Evolutionary conservation across 1,284 basidiomycete genomes (phyloP), one percentile per base, ranked within the genome.

Genomic region (Trichosporon sp.): DNA sequence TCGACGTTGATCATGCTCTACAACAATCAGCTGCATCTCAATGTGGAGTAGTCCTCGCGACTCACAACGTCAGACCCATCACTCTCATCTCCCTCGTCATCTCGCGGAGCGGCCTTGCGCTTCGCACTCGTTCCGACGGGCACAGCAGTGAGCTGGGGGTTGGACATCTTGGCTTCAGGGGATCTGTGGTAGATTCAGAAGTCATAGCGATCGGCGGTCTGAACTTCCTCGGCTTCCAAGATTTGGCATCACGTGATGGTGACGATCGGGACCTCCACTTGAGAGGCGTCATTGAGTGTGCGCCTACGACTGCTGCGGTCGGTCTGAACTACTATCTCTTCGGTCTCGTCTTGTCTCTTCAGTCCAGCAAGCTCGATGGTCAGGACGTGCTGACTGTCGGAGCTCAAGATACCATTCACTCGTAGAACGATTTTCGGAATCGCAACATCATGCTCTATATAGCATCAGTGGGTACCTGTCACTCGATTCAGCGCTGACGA

Each of bases 1-100:
- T 91, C 88, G 71, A 96, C 89, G 78, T 95, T 86, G 75, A 90
- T 83, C 80, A 88, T 82, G 77, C 83, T 84, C 85, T 86, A 61
- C 29, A 4, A 11, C 40, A 9, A 59, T 60, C 52, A 58, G 57
- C n/a, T 21, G n/a, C 37, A 57, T 58, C n/a, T 32, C 8, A 14
- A 7, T 5, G 10, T 3, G 32, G 29, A 11, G 31, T 14, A 8
- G n/a, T 0, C 37, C 14, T 14, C 6, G 34, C 11, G 21, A 71
- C 76, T 58, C 62, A 79, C 77, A 3, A 76, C 75, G 65, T 79
- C 77, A 31, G 73, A 74, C 2, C 69, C 77, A 1, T 71, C 68
- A 49, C 77, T 76, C 19, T 70, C 71, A 62, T 74, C 76, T 56
- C 71, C 71, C 62, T 78, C 77, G 61, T 79, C 76, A 33, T 76